These are phyloP conservation scores for Thermomucor indicae-seudaticae DNA, from an alignment of 371 early-diverging fungal species.

Conservation along the genomic window DNA sequence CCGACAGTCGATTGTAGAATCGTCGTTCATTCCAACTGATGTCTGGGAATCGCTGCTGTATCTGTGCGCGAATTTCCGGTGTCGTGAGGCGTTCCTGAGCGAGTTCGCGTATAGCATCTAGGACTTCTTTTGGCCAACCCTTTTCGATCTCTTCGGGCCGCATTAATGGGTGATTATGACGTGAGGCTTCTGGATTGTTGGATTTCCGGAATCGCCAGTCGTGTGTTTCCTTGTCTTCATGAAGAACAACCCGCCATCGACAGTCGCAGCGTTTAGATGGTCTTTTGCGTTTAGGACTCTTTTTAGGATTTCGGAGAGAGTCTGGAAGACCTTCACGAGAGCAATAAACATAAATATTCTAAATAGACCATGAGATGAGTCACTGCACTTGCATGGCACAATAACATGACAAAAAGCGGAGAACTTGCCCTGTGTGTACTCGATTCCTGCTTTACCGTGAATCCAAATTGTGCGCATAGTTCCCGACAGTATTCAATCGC, in stretches of 20 bases:
- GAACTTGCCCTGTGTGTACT: slow-evolving; percentile 36
- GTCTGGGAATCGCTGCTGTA: slow-evolving; percentile 49
- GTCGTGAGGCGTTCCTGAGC: slow-evolving; percentile 52
- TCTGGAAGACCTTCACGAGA: slow-evolving; percentile 65
- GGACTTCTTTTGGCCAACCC: slow-evolving; percentile 56
- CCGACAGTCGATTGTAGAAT: slow-evolving; percentile 59
- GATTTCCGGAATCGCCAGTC: slow-evolving; percentile 61
- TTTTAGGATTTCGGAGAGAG: slow-evolving; percentile 53
- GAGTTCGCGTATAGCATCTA: slow-evolving; percentile 51
- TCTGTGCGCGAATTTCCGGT: slow-evolving; percentile 50
- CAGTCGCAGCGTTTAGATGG: slow-evolving; percentile 61
- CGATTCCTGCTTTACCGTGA: slow-evolving; percentile 66
- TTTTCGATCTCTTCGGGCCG: slow-evolving; percentile 60
- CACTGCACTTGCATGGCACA: too few species aligned
- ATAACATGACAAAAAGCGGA: neutral
- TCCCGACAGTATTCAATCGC: slow-evolving; percentile 56
- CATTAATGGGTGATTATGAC: slow-evolving; percentile 55
- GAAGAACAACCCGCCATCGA: slow-evolving; percentile 60
- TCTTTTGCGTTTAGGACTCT: slow-evolving; percentile 53
- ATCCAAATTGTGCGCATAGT: slow-evolving; percentile 55
- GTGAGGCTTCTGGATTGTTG: slow-evolving; percentile 52
- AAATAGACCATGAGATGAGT: neutral
- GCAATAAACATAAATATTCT: slow-evolving; percentile 65
- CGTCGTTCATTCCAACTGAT: slow-evolving; percentile 62
- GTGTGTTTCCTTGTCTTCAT: slow-evolving; percentile 39